phyloP scores from a whole-genome alignment of 2,329 filamentous ascomycete species.

The Colletotrichum musae region DNA sequence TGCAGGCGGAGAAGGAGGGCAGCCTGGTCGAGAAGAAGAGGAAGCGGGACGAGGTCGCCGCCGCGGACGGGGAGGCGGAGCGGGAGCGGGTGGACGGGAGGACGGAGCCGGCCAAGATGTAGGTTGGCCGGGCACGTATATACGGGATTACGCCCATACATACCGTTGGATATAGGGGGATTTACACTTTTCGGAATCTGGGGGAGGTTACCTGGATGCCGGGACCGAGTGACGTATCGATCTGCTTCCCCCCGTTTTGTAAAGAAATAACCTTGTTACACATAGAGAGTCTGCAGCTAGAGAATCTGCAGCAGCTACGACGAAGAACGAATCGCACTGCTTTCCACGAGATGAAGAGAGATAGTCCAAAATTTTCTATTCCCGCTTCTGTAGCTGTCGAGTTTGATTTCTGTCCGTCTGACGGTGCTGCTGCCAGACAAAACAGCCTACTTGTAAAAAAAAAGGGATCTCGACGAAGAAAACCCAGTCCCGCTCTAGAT shows the following conservation, averaged over 20 bases:
- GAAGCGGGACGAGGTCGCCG: slow-evolving; percentile 41
- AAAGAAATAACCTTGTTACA: slow-evolving; percentile 3
- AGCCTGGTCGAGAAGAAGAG: slow-evolving; percentile 61
- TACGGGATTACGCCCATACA: no score
- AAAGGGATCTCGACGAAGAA: no score
- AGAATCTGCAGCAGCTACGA: slow-evolving; percentile 21
- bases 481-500: no score
- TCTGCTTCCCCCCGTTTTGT: neutral
- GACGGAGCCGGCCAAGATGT: slow-evolving; percentile 41
- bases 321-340: slow-evolving; percentile 19
- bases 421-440: no score
- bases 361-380: neutral
- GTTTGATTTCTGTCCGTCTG: neutral
- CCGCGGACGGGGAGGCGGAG: slow-evolving; percentile 47
- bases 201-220: neutral
- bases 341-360: neutral
- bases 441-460: no score
- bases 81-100: slow-evolving; percentile 37
- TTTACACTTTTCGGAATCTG: no score
- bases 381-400: neutral
- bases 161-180: no score
- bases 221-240: neutral
- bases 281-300: slow-evolving; percentile 26
- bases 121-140: neutral
- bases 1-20: slow-evolving; percentile 61